Conservation (phyloP, 768 basidiomycete species). For the Mrakia blollopis region DNA sequence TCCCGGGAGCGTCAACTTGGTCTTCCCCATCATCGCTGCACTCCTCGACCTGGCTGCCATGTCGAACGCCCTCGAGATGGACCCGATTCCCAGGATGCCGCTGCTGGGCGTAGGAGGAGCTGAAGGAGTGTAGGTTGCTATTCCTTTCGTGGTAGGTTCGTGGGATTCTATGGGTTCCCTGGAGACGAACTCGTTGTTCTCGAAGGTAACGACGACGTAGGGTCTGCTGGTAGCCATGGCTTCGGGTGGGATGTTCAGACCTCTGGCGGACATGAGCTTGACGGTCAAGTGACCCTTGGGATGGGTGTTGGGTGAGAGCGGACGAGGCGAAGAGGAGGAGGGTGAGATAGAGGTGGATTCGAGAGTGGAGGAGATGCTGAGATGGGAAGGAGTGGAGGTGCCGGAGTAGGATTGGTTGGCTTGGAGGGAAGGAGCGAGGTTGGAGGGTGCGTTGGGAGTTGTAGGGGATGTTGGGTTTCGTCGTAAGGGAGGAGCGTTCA, state of each 20-base stretch:
- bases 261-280: conserved; percentile 87
- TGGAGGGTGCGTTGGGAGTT: conserved; percentile 26
- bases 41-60: conserved; percentile 31
- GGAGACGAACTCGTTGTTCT: conserved; percentile 96
- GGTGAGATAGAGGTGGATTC: conserved; percentile 4
- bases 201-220: conserved; percentile 96
- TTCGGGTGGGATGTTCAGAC: conserved; percentile 59
- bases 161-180: conserved; percentile 77
- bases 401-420: conserved; percentile 28
- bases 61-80: conserved; percentile 32
- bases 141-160: conserved; percentile 77
- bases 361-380: conserved; percentile 34
- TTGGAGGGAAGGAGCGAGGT: conserved; percentile 22
- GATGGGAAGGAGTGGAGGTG: conserved; percentile 33
- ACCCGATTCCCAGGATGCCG: conserved; percentile 30
- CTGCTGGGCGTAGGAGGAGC: conserved; percentile 26
- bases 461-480: conserved; percentile 25
- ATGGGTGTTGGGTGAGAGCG: conserved; percentile 36
- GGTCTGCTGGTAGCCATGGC: conserved; percentile 38
- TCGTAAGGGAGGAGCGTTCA: conserved; percentile 40
- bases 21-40: conserved; percentile 18
- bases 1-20: conserved; percentile 26
- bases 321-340: neutral
- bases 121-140: conserved; percentile 53
- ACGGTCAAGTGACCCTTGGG: conserved; percentile 71